Conservation (phyloP, 805 yeast species). For the Saturnispora zaruensis region DNA sequence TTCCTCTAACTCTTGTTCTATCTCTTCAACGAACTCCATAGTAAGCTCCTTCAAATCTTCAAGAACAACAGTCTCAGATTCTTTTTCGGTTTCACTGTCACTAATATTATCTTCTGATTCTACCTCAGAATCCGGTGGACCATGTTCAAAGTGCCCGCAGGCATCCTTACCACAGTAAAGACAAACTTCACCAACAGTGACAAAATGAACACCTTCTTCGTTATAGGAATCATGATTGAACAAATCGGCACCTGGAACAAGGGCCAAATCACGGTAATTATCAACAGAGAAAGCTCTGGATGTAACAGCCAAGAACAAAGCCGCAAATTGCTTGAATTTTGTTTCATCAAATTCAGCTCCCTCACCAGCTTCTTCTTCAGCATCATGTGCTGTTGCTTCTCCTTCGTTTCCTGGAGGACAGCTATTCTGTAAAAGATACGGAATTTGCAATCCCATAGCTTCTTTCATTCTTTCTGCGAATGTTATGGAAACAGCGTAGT, state of each 20-base stretch:
- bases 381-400: background rate
- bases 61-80: conserved; percentile 11
- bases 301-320: conserved; percentile 51
- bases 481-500: conserved; percentile 32
- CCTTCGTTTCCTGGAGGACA: conserved; percentile 6
- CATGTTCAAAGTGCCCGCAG: conserved; percentile 27
- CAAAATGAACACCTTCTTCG: conserved; percentile 61
- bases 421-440: conserved; percentile 18
- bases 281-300: conserved; percentile 81
- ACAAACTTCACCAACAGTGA: conserved; percentile 35
- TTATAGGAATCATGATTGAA: conserved; percentile 60
- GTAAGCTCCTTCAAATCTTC: conserved; percentile 24
- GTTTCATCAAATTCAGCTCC: conserved; percentile 10
- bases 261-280: conserved; percentile 57
- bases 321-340: conserved; percentile 43
- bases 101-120: conserved; percentile 26
- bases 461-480: conserved; percentile 32
- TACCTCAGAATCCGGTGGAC: conserved; percentile 25
- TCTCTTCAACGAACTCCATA: conserved; percentile 23
- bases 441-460: conserved; percentile 27
- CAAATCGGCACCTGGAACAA: conserved; percentile 88
- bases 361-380: background rate
- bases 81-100: conserved; percentile 11
- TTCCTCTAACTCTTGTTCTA: conserved; percentile 26
- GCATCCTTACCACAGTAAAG: conserved; percentile 28